Base-by-base conservation (phyloP, 805 yeast genomes). In the Saccharomycopsis fodiens region DNA sequence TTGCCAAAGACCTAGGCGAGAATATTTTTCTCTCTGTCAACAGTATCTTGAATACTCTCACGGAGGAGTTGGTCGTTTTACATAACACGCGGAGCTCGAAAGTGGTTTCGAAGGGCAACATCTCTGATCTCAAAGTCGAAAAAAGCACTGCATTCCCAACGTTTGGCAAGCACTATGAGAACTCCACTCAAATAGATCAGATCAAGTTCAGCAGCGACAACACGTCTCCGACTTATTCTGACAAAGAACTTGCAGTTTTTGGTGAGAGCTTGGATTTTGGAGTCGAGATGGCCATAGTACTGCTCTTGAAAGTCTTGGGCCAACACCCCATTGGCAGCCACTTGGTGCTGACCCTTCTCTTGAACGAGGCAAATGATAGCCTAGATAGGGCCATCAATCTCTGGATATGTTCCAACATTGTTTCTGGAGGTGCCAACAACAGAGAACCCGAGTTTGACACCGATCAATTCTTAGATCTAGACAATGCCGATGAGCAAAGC, bases 371-470 rank as follows among this genome's bases (percentile, higher is more conserved):
- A 3, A 40, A 41, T 25, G 40, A 47, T 7, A 20, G 27, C 10
- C 35, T 42, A 12, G 35, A 31, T 12, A 54, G 50, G 12, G 52
- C 66, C 0, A 50, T 64, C 2, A 52, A 59, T 1, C 46, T 71
- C 15, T 74, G 77, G 78, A 54, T 70, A 3, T 46, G 65, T 0
- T 60, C 69, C 13, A 57, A 54, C 35, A 42, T 69, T 29, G 44
- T 64, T 10, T 12, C 16, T 52, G 20, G 56, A 35, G 63, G 65
- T 2, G 49, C 51, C 35, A 38, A 50, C 13, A 42, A 47, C 6
- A 50, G 58, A 12, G 35, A 46, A 10, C 25, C 46, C 7, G 32
- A 23, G 3, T 43, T 38, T 27, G 47, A 34, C 10, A 42, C 53
- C 7, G 50, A 52, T 46, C 58, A 57, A 4, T 65, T 60, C 44